Base-by-base conservation (phyloP, 768 basidiomycete genomes). In the Russula brevipes region DNA sequence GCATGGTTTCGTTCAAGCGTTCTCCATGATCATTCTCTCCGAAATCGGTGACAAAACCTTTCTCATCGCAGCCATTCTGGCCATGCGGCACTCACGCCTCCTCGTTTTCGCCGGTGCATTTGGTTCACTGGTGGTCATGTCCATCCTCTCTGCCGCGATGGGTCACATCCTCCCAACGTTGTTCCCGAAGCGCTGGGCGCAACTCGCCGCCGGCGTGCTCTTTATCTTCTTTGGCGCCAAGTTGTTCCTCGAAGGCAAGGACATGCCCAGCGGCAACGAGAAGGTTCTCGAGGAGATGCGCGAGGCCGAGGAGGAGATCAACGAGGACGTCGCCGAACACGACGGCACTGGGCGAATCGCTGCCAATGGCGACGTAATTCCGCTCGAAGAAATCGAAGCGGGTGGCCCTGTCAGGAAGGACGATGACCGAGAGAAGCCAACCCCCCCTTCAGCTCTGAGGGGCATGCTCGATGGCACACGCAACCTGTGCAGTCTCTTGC, bases 41-140 rank as follows among this genome's bases (percentile, higher is more conserved):
- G 92, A 94, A 79, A 88, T 95, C 47, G 96, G 96, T 30, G 96
- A 98, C 85, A 97, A 98, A 74, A 98, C 96, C 0, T 89, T 89
- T 71, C 78, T 89, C 67, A 87, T 89, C 41, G 88, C 96, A 54
- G 93, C 95, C 77, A 92, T 86, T 71, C 89, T 84, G 70, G 94
- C 95, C 11, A 94, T 94, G 86, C 88, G 93, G 7, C 94, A 97
- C 72, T 87, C 94, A 1, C 87, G 95, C 24, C 68, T 88, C 49
- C 76, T 86, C 60, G 94, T 99, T 63, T 98, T 98, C 72, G 79
- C 80, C 0, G 97, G 95, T 38, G 95, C 97, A 1, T 87, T 98
- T 68, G 81, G 83, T 16, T 93, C 94, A 8, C 83, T 99, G 50
- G 80, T 89, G 58, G 75, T 97, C 73, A 99, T 99, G 97, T 94